phyloP scores from a whole-genome alignment of 192 early-diverging fungal genomes.

The Linnemannia exigua region DNA sequence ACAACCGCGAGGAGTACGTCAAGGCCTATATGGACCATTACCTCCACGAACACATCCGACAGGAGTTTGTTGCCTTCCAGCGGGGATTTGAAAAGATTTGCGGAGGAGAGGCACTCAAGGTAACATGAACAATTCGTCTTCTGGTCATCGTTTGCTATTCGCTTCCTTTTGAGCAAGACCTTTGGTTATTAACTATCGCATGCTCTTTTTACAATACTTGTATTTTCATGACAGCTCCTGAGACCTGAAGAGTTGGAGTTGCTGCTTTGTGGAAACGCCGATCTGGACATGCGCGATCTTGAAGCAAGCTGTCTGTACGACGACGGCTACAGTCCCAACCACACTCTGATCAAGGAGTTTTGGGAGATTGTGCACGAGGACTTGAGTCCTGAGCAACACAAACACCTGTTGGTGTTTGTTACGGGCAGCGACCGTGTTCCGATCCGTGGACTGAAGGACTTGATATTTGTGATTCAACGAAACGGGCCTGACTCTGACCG shows the following conservation, averaged over 20 bases:
- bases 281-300: constrained; percentile 80
- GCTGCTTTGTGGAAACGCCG: constrained; percentile 74
- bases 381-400: constrained; percentile 74
- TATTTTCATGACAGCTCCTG: constrained; percentile 56
- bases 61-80: constrained; percentile 81
- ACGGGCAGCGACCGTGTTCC: constrained; percentile 94
- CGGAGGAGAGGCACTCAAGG: constrained; percentile 72
- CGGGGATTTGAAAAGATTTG: constrained; percentile 83
- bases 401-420: constrained; percentile 87
- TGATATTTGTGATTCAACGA: constrained; percentile 95
- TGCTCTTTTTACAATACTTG: background rate
- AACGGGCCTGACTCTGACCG: constrained; percentile 92
- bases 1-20: constrained; percentile 83
- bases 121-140: constrained; percentile 52
- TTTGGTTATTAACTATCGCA: background rate
- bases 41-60: constrained; percentile 69
- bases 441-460: constrained; percentile 79
- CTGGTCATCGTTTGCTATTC: background rate
- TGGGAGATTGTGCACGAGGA: constrained; percentile 83
- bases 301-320: constrained; percentile 84
- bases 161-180: background rate
- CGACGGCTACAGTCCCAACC: constrained; percentile 80
- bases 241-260: constrained; percentile 81
- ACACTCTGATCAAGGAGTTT: constrained; percentile 82
- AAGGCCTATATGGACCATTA: constrained; percentile 77